Evolutionary conservation across 805 yeast genomes (phyloP).

Genomic region (Teunomyces aglyptinius): DNA sequence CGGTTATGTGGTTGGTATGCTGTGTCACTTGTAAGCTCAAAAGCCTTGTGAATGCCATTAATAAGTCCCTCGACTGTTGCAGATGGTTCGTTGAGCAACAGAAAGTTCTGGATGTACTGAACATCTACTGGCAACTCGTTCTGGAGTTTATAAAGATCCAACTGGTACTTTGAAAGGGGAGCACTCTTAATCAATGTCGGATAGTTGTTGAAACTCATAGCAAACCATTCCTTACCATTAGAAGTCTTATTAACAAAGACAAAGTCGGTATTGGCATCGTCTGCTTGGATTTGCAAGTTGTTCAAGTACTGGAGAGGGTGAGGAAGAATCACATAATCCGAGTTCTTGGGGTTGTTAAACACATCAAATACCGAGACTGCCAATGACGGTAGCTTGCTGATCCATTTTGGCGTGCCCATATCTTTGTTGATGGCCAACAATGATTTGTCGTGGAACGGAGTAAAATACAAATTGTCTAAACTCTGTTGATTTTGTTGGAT

Average conservation of each 20-base stretch:
- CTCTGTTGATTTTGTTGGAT: slow-evolving; percentile 50
- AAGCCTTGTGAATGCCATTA: slow-evolving; percentile 37
- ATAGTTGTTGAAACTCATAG: slow-evolving; percentile 72
- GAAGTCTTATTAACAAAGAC: slow-evolving; percentile 71
- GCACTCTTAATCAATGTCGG: slow-evolving; percentile 83
- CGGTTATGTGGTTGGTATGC: slow-evolving; percentile 37
- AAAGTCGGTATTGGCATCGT: slow-evolving; percentile 25
- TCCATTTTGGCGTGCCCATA: slow-evolving; percentile 77
- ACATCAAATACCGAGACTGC: slow-evolving; percentile 82
- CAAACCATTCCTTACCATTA: slow-evolving; percentile 73
- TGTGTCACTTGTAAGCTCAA: slow-evolving; percentile 26
- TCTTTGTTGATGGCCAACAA: slow-evolving; percentile 70
- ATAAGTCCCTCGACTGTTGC: slow-evolving; percentile 25
- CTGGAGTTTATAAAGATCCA: slow-evolving; percentile 27
- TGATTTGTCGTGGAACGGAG: slow-evolving; percentile 81
- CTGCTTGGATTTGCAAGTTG: slow-evolving; percentile 24
- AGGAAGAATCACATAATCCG: slow-evolving; percentile 54
- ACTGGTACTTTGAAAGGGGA: slow-evolving; percentile 64
- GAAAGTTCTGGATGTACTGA: slow-evolving; percentile 18
- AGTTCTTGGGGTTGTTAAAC: slow-evolving; percentile 28
- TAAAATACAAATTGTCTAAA: slow-evolving; percentile 70
- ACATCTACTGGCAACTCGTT: slow-evolving; percentile 15
- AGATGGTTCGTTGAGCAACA: slow-evolving; percentile 12
- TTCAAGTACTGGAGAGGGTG: slow-evolving; percentile 58
- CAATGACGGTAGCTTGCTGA: slow-evolving; percentile 65